Percentiles rank a stretch among this genome's conserved stretches.
phyloP scores from a whole-genome alignment of 306 rosid genomes.

The Betula pendula region DNA sequence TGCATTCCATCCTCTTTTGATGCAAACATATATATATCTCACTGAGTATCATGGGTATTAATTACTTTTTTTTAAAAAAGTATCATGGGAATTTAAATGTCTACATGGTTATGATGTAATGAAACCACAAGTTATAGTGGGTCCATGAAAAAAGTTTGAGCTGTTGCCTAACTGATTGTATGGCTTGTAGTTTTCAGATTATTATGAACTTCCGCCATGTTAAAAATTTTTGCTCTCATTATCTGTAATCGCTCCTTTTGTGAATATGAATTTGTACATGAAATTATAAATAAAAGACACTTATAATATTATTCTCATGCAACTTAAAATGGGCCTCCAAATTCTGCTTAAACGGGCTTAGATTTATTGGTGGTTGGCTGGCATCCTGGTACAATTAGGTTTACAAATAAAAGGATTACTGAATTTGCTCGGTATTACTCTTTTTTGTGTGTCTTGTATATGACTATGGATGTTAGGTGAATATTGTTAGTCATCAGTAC shows the following conservation, averaged over 20 bases:
- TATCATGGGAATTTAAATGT: conserved; percentile 29
- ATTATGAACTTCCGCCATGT: not conserved
- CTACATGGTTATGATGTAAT: conserved; percentile 12
- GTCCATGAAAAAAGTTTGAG: conserved; percentile 8
- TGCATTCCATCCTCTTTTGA: conserved; percentile 15
- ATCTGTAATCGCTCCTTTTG: not conserved
- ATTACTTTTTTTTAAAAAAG: not conserved
- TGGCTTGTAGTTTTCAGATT: conserved; percentile 6
- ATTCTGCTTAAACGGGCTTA: not conserved
- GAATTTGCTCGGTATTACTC: not conserved
- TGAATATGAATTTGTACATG: not conserved
- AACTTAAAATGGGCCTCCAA: not conserved
- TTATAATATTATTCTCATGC: not conserved
- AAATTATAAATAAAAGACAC: not conserved
- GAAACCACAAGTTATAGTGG: conserved; percentile 4
- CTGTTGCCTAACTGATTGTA: not conserved
- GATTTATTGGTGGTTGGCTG: not conserved
- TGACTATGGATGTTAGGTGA: not conserved
- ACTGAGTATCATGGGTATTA: not conserved
- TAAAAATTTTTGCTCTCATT: not conserved
- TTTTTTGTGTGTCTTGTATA: not conserved
- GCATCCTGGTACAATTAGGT: not conserved
- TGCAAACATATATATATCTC: conserved; percentile 28
- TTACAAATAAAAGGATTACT: not conserved
- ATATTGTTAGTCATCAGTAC: not conserved